Evolutionary conservation across 23 red algal genomes (phyloP), one percentile per base, ranked within the genome.

Genomic region (Agarophyton chilense): DNA sequence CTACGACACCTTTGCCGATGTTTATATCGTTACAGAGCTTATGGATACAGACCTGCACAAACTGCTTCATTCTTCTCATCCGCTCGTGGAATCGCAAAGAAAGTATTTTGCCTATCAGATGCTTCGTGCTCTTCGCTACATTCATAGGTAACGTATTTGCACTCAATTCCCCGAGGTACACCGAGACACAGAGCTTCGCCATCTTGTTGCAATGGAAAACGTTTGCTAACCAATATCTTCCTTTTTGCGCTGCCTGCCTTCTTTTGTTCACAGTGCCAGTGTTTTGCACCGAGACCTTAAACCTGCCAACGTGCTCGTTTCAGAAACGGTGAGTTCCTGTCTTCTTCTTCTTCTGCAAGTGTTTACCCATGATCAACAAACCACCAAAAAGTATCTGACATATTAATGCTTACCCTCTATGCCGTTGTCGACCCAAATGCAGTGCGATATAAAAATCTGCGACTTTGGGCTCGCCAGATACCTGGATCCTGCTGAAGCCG

Each of bases 11-110:
- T 99, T 96, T 75, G 84, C 93, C 36, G 97, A 99, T 78, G 90
- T 99, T 21, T 99, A 99, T 53, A 72, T 99, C 45, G 83, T 95
- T 10, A 96, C 92, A 12, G 93, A 95, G 82, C 90, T 99, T 33
- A 93, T 99, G 90, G 97, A 99, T 46, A 96, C 97, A 10, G 97
- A 99, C 66, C 64, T 99, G 91, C 62, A 94, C 68, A 94, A 96
- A 71, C 57, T 99, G 35, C 78, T 99, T 40, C 77, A 78, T 8
- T 93, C 86, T 22, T 57, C 87, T 55, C 79, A 95, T 45, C 39
- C 56, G 0, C 72, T 99, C 1, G 68, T 92, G 5, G 94, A 95
- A 35, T 89, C 87, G 29, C 97, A 99, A 46, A 62, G 78, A 47
- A 92, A 99, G 65, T 99, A 91, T 65, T 96, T 99, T 72, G 70